Base-by-base conservation (phyloP, 2,329 filamentous ascomycete species). In the Ophiostoma populinum region DNA sequence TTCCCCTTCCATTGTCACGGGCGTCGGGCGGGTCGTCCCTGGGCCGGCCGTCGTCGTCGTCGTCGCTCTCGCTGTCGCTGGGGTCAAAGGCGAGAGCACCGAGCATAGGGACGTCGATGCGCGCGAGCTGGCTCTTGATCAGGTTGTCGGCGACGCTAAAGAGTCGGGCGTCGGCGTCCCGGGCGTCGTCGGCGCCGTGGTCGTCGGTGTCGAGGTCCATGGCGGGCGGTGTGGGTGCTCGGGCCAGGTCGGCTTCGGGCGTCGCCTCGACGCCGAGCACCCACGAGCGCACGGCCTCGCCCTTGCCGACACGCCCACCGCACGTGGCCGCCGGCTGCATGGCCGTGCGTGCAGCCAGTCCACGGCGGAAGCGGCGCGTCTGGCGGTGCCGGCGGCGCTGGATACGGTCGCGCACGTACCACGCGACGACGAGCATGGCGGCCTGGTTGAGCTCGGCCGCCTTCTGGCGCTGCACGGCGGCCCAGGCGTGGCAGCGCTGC, bases 371-470 rank as follows among this genome's bases (percentile, higher is more conserved):
- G 13, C 49, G 46, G 13, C 55, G 52, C 51, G 56, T 60, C 45
- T 57, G 51, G 34, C 54, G 49, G 43, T 51, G 52, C 28, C 59
- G 52, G 19, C 59, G 52, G 21, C 60, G 54, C 39, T 55, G 51
- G 43, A 63, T 60, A 21, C 59, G 57, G 43, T 63, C 61, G 28
- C 61, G 55, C 28, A 62, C 55, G 43, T 64, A 63, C 61, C 61
- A 64, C 10, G 61, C 61, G 21, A 64, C 58, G 4, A 63, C 56
- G 16, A 64, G 47, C 56, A 62, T 63, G 38, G 61, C 58, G 1
- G 60, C 60, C 42, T 61, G 59, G 50, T 57, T 61, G 53, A 59
- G 59, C 41, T 63, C 60, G 47, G 62, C 59, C 42, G 57, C 61
- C 45, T 59, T 57, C 43, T 61, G 57, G 27, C 58, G 54, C 46